A percentile compares a stretch with the other conserved stretches of the same genome.
phyloP scores from a whole-genome alignment of 208 protist genomes.

The Wallacemonas sp. region DNA sequence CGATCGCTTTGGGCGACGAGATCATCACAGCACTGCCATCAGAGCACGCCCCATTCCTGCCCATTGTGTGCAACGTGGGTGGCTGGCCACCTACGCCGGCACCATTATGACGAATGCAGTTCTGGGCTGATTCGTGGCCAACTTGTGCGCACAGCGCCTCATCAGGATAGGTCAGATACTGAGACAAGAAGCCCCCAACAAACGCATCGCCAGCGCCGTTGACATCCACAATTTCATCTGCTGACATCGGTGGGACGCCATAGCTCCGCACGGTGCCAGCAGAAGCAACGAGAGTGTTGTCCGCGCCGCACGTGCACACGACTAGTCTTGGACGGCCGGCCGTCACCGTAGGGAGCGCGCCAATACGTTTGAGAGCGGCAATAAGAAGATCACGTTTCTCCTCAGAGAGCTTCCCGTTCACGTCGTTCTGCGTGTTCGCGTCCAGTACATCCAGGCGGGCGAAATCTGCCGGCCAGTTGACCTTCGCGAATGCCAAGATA shows the following conservation, averaged over 20 bases:
- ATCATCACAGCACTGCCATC: conserved; percentile 8
- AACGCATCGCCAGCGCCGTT: conserved; percentile 98
- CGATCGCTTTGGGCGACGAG: conserved; percentile 7
- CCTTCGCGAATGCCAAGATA: conserved; percentile 68
- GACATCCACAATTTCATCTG: conserved; percentile 93
- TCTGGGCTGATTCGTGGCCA: conserved; percentile 72
- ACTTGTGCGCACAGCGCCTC: conserved; percentile 61
- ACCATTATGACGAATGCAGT: conserved; percentile 91
- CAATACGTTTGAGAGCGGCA: conserved; percentile 70
- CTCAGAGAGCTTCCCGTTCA: background rate
- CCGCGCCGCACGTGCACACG: conserved; percentile 91
- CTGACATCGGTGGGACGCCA: conserved; percentile 47
- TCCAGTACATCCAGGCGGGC: conserved; percentile 11
- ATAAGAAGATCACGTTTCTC: conserved; percentile 34
- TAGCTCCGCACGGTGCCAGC: conserved; percentile 38
- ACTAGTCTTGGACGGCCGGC: conserved; percentile 64
- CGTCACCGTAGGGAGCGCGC: conserved; percentile 63
- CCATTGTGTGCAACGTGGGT: conserved; percentile 22
- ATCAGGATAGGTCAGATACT: conserved; percentile 47
- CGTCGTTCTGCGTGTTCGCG: background rate
- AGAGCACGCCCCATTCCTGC: conserved; percentile 2
- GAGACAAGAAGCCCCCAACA: conserved; percentile 95
- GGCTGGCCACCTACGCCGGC: conserved; percentile 68
- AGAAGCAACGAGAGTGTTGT: conserved; percentile 83
- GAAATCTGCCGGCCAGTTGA: conserved; percentile 62